Evolutionary conservation across 352 stramenopile species (phyloP), one percentile per base, ranked within the genome.

Genomic region (Phytophthora citrophthora): DNA sequence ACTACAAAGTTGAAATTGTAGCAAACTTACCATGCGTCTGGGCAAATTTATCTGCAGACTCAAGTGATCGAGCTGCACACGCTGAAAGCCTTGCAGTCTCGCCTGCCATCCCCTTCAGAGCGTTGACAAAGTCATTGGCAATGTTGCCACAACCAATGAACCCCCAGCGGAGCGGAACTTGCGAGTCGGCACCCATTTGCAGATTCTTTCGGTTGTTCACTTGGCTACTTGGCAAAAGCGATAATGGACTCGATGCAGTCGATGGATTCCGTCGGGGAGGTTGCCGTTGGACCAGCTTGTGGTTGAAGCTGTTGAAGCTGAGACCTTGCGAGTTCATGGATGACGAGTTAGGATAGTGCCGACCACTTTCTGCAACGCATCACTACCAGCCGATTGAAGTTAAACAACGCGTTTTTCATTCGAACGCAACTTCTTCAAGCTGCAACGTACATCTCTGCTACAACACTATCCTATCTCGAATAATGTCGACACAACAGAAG

Each of bases 131-230:
- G 63, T 88, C 79, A 52, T 76, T 84, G 55, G 75, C 68, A 69
- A 89, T 88, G 36, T 78, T 81, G 38, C 81, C 81, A 48, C 81
- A 91, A 24, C 81, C 81, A 23, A 90, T 50, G 59, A 90, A 80
- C 1, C 75, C 78, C 81, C 79, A 90, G 39, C 76, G 76, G n/a
- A 87, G 60, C 40, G 68, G 54, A 43, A 39, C 15, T 55, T 53
- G 91, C 0, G 39, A 53, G 16, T 59, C 27, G 16, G 18, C 46
- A 18, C 46, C 61, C 54, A 69, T 69, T 20, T 11, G 47, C 6
- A 29, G 26, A 29, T 29, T 52, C 15, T 11, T 34, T 34, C 9
- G 29, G 10, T 34, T 34, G 29, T 12, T 34, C n/a, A 11, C 9
- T 34, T 34, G 29, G 6, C 27, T 15, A 7, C 40, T 46, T 12